A percentile compares a stretch with the other conserved stretches of the same genome.
These are phyloP conservation scores for Akanthomyces uredinophilus DNA, from an alignment of 2,329 filamentous ascomycete species.

Conservation along the genomic window DNA sequence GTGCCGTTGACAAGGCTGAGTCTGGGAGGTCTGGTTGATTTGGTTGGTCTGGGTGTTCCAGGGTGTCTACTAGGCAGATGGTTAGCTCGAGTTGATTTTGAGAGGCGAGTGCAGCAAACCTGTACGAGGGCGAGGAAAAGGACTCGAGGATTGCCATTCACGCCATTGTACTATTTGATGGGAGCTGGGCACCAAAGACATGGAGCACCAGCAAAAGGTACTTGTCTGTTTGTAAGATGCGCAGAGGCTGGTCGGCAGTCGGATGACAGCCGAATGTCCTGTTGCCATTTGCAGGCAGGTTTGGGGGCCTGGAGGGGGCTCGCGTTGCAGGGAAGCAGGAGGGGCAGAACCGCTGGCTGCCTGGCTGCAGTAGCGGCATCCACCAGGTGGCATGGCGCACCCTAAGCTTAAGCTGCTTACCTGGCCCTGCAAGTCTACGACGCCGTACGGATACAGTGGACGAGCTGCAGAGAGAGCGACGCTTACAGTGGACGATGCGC, in stretches of 20 bases:
- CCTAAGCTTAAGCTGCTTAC: not conserved
- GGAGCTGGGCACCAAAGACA: not conserved
- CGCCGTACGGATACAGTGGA: not conserved
- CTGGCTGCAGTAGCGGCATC: not conserved
- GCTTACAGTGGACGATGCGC: no score
- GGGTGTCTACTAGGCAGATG: not conserved
- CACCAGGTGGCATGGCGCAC: not conserved
- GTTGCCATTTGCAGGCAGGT: slow-evolving; percentile 1
- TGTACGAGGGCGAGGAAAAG: not conserved
- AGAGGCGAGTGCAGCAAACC: not conserved
- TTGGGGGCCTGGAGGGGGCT: slow-evolving; percentile 1
- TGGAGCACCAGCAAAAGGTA: not conserved
- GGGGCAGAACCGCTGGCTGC: not conserved
- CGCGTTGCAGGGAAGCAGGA: not conserved
- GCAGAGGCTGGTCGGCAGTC: slow-evolving; percentile 2
- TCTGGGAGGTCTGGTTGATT: not conserved
- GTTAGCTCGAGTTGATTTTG: not conserved
- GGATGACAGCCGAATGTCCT: slow-evolving; percentile 10
- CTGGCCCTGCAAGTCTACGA: no score
- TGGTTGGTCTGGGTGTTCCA: not conserved
- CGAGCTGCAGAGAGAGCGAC: no score
- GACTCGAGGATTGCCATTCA: not conserved
- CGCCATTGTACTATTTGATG: not conserved
- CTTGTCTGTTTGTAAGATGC: not conserved
- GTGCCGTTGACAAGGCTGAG: not conserved